Percentiles rank a stretch among this genome's conserved stretches.
These are phyloP conservation scores for Cladosporium colombiae DNA, from an alignment of 2,329 filamentous ascomycete species.

Conservation along the genomic window DNA sequence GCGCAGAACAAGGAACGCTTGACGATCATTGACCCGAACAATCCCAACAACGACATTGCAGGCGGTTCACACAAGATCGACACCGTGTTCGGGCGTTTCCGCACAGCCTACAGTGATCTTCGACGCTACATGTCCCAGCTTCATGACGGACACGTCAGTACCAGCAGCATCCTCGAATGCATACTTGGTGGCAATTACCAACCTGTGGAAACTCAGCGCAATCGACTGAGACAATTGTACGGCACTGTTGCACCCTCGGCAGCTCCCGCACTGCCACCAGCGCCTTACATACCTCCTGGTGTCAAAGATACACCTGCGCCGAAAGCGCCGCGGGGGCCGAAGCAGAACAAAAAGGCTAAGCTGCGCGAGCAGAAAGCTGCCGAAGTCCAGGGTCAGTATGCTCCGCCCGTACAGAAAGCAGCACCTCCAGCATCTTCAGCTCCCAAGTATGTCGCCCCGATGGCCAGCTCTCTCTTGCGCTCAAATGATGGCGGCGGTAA, in stretches of 20 bases:
- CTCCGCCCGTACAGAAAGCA: conserved; percentile 1
- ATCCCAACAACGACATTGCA: conserved; percentile 80
- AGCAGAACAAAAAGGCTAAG: conserved; percentile 4
- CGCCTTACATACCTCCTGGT: conserved; percentile 7
- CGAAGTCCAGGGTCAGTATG: conserved; percentile 10
- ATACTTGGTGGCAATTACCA: conserved; percentile 76
- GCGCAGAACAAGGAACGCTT: conserved; percentile 60
- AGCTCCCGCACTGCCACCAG: conserved; percentile 9
- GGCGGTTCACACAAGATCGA: conserved; percentile 75
- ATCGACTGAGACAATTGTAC: conserved; percentile 4
- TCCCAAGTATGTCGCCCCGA: conserved; percentile 15
- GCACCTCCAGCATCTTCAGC: conserved; percentile 2
- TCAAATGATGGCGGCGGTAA: background rate
- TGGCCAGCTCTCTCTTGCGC: conserved; percentile 1
- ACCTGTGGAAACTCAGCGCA: conserved; percentile 7
- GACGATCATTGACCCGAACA: conserved; percentile 91
- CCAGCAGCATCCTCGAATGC: conserved; percentile 65
- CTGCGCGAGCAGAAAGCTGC: conserved; percentile 1
- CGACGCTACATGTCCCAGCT: conserved; percentile 44
- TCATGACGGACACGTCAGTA: conserved; percentile 33
- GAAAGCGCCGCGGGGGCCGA: background rate
- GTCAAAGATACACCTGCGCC: background rate
- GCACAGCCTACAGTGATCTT: conserved; percentile 51
- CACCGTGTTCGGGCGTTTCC: conserved; percentile 70
- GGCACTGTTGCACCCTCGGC: background rate